A percentile compares a stretch with the other conserved stretches of the same genome.
These are phyloP conservation scores for Viola odorata DNA, from an alignment of 345 rosid genomes.

Conservation along the genomic window DNA sequence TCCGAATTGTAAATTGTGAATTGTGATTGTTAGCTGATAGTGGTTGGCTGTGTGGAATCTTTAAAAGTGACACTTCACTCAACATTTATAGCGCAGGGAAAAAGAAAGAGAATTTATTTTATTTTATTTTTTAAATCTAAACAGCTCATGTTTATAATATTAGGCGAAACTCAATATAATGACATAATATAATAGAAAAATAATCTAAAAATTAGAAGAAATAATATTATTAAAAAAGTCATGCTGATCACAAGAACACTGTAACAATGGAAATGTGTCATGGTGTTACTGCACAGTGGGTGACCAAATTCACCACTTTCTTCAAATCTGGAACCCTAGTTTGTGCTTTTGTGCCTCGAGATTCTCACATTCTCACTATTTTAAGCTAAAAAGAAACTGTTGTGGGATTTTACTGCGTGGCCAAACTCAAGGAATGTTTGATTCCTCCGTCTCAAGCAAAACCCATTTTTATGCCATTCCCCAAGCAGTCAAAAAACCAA, in stretches of 20 bases:
- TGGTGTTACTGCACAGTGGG: conserved; percentile 21
- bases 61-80: conserved; percentile 8
- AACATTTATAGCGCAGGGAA: conserved; percentile 27
- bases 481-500: neutral
- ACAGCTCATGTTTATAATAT: too few relatives aligned
- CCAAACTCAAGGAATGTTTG: conserved; percentile 38
- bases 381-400: neutral
- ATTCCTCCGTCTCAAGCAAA: conserved; percentile 30
- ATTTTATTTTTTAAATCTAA: too few relatives aligned
- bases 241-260: neutral
- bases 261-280: neutral
- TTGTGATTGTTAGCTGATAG: conserved; percentile 20
- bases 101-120: too few relatives aligned
- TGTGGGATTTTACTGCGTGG: conserved; percentile 33
- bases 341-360: conserved; percentile 23
- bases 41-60: conserved; percentile 29
- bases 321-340: conserved; percentile 21
- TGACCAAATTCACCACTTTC: conserved; percentile 31
- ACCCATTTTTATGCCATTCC: neutral
- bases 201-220: too few relatives aligned
- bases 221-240: too few relatives aligned
- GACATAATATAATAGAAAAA: neutral
- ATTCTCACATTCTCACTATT: conserved; percentile 41
- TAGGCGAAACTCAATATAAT: too few relatives aligned
- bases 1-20: neutral